These are phyloP conservation scores for Phyllosticta citrichinensis DNA, from an alignment of 2,329 filamentous ascomycete species.

Conservation along the genomic window DNA sequence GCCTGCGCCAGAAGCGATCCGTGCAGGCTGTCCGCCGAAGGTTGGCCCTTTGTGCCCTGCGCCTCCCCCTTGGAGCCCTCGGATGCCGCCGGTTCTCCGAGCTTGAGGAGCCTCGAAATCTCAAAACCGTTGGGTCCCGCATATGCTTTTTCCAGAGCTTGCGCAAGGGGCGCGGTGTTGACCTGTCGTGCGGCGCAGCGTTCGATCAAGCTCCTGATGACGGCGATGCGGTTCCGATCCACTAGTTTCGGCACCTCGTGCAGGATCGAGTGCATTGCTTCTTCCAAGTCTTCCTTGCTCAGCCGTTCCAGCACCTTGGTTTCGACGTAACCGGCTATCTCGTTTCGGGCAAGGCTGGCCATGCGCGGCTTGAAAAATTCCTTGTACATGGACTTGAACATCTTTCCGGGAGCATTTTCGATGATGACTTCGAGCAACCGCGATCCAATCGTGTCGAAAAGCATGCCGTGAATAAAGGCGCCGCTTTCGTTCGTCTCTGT, in stretches of 20 bases:
- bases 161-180: constrained; percentile 46
- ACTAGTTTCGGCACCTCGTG: constrained; percentile 66
- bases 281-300: constrained; percentile 73
- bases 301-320: constrained; percentile 74
- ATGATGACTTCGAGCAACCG: constrained; percentile 82
- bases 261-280: constrained; percentile 60
- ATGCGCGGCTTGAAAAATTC: constrained; percentile 73
- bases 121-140: constrained; percentile 39
- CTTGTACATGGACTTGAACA: constrained; percentile 81
- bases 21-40: constrained; percentile 54
- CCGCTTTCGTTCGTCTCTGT: constrained; percentile 63
- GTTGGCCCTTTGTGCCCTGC: constrained; percentile 12
- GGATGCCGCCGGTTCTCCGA: constrained; percentile 39
- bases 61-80: constrained; percentile 23
- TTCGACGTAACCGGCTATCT: constrained; percentile 80
- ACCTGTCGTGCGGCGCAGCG: constrained; percentile 61
- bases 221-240: constrained; percentile 63
- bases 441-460: constrained; percentile 87
- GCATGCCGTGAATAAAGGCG: constrained; percentile 71
- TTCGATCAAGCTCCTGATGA: constrained; percentile 75
- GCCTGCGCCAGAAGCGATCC: constrained; percentile 71
- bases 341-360: constrained; percentile 73
- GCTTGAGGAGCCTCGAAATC: constrained; percentile 50
- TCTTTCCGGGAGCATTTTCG: constrained; percentile 67
- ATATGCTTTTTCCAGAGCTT: constrained; percentile 49